These are phyloP conservation scores for Pharnaceum exiguum DNA, from an alignment of 148 eudicot genomes.

Conservation along the genomic window DNA sequence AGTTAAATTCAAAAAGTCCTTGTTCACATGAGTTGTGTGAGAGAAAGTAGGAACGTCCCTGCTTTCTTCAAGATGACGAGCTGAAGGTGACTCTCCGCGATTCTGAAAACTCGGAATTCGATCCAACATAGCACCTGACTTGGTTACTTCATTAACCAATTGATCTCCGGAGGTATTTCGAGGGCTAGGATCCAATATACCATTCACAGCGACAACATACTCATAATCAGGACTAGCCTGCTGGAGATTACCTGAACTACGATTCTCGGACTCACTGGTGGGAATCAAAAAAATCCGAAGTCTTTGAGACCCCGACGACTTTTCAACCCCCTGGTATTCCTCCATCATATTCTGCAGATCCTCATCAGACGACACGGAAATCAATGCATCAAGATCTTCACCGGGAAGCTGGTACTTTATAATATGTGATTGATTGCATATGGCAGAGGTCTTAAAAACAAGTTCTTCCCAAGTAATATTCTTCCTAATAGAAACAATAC, in stretches of 20 bases:
- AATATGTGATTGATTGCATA: conserved; percentile 69
- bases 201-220: conserved; percentile 88
- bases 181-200: conserved; percentile 47
- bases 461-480: conserved; percentile 70
- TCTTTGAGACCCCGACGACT: conserved; percentile 59
- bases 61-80: conserved; percentile 26
- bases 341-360: conserved; percentile 95
- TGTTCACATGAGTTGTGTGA: conserved; percentile 16
- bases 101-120: conserved; percentile 33
- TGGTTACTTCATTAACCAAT: conserved; percentile 23
- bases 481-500: conserved; percentile 60
- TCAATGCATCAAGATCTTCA: conserved; percentile 95
- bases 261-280: conserved; percentile 46
- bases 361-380: conserved; percentile 86
- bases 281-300: conserved; percentile 85
- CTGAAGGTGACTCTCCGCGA: conserved; percentile 48
- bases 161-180: conserved; percentile 38
- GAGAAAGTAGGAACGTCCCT: conserved; percentile 24
- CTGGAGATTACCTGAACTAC: conserved; percentile 28
- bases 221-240: conserved; percentile 68
- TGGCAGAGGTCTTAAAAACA: conserved; percentile 51
- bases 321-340: conserved; percentile 68
- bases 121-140: conserved; percentile 28
- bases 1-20: conserved; percentile 27
- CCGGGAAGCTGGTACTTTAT: conserved; percentile 95